Conservation (phyloP, 1,284 basidiomycete species). For the Papiliotrema laurentii region DNA sequence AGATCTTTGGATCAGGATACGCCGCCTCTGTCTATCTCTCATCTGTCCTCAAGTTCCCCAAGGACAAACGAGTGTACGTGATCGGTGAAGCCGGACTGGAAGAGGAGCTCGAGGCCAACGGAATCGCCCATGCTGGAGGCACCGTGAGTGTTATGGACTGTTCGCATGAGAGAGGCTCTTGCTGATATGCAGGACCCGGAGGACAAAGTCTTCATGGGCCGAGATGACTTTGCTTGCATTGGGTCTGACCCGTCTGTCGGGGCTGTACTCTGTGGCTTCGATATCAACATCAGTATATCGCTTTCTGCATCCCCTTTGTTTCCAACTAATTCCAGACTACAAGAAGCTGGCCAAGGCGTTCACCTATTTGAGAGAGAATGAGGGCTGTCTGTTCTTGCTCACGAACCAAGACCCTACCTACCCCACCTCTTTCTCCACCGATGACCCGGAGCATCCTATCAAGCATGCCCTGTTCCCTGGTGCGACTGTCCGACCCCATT, state of each 20-base stretch:
- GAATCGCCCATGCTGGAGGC: conserved; percentile 75
- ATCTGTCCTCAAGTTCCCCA: conserved; percentile 78
- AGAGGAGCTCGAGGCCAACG: conserved; percentile 82
- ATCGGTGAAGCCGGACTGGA: conserved; percentile 90
- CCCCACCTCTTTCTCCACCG: conserved; percentile 53
- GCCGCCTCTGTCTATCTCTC: conserved; percentile 91
- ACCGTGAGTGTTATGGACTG: conserved; percentile 54
- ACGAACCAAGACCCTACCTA: conserved; percentile 93
- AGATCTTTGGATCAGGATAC: conserved; percentile 93
- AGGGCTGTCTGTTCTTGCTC: conserved; percentile 77
- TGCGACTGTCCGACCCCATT: not conserved
- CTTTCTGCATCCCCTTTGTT: conserved; percentile 21
- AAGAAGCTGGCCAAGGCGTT: conserved; percentile 91
- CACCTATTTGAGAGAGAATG: conserved; percentile 76
- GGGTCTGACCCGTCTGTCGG: conserved; percentile 72
- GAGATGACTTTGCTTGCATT: conserved; percentile 65
- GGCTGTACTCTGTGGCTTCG: conserved; percentile 87
- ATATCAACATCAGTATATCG: conserved; percentile 45
- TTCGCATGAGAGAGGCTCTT: no score
- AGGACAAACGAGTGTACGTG: conserved; percentile 91
- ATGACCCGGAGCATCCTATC: conserved; percentile 79
- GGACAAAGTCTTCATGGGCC: conserved; percentile 70
- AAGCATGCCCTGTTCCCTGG: conserved; percentile 76
- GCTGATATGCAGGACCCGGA: conserved; percentile 61
- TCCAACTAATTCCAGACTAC: conserved; percentile 58